Percentiles rank a stretch among this genome's conserved stretches.
Evolutionary conservation across 495 filamentous ascomycete species (phyloP).

Genomic region (Penicillium waksmanii): DNA sequence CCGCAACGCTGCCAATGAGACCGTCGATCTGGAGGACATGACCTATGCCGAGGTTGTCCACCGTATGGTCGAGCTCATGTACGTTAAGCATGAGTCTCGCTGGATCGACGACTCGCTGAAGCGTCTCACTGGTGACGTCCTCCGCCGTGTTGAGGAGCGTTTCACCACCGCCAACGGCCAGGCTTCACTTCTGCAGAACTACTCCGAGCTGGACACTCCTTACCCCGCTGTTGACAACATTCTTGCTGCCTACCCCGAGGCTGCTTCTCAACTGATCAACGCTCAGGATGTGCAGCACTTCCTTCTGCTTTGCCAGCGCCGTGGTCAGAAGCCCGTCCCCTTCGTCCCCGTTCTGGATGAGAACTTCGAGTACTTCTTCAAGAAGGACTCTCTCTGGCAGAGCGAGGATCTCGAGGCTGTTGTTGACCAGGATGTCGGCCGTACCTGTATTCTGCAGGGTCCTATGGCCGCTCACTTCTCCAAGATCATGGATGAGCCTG

Average conservation of each 20-base stretch:
- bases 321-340: conserved; percentile 92
- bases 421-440: conserved; percentile 90
- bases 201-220: conserved; percentile 83
- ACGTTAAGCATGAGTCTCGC: conserved; percentile 86
- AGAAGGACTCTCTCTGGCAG: conserved; percentile 99
- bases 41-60: conserved; percentile 91
- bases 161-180: conserved; percentile 70
- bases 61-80: conserved; percentile 95
- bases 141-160: conserved; percentile 92
- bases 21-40: conserved; percentile 97
- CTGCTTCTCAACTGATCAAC: conserved; percentile 89
- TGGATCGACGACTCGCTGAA: conserved; percentile 91
- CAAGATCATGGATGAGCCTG: conserved; percentile 83
- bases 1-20: conserved; percentile 72
- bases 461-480: conserved; percentile 93
- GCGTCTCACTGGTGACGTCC: conserved; percentile 88
- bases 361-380: conserved; percentile 98
- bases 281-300: conserved; percentile 98
- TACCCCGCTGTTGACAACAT: conserved; percentile 76
- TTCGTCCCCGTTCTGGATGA: conserved; percentile 94
- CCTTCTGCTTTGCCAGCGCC: conserved; percentile 86
- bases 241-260: conserved; percentile 79
- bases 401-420: conserved; percentile 96
- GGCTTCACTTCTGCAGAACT: conserved; percentile 81
- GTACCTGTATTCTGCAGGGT: conserved; percentile 94